Evolutionary conservation across 139 green algal genomes (phyloP).

Genomic region (Chlamydomonas sphaeroides): DNA sequence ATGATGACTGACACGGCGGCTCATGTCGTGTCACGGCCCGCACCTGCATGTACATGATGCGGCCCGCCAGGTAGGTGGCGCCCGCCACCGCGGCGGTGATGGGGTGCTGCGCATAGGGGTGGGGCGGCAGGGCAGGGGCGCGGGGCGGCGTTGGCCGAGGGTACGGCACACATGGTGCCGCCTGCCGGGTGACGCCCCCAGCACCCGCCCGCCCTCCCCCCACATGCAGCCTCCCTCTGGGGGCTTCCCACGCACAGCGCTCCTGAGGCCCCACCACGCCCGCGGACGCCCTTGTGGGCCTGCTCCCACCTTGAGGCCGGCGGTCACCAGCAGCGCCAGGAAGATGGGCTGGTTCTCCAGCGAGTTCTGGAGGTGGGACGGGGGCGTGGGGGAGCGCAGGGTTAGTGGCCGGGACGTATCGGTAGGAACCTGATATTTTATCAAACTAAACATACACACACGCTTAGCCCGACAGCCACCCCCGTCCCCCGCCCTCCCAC

Average conservation of each 20-base stretch:
- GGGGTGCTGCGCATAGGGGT: slow-evolving; percentile 51
- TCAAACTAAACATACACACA: too few species aligned
- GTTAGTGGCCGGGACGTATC: too few species aligned
- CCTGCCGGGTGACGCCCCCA: too few species aligned
- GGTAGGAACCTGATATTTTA: too few species aligned
- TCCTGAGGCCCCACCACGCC: background rate
- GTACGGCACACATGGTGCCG: background rate
- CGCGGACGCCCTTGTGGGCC: background rate
- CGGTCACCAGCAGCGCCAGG: slow-evolving; percentile 48
- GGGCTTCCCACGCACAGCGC: background rate
- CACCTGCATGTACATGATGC: slow-evolving; percentile 59
- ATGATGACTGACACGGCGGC: too few species aligned
- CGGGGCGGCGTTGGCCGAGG: background rate
- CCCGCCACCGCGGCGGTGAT: slow-evolving; percentile 50
- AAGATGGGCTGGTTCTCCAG: slow-evolving; percentile 73
- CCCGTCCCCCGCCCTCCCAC: too few species aligned
- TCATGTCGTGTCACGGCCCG: background rate
- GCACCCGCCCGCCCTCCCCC: too few species aligned
- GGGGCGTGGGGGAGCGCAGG: too few species aligned
- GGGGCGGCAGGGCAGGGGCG: background rate
- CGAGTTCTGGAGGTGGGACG: too few species aligned
- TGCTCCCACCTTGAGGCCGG: slow-evolving; percentile 55
- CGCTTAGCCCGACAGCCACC: too few species aligned
- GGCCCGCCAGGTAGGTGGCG: slow-evolving; percentile 47
- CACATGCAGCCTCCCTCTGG: too few species aligned